Base-by-base conservation (phyloP, 306 rosid species). In the Sicyos baderoa region DNA sequence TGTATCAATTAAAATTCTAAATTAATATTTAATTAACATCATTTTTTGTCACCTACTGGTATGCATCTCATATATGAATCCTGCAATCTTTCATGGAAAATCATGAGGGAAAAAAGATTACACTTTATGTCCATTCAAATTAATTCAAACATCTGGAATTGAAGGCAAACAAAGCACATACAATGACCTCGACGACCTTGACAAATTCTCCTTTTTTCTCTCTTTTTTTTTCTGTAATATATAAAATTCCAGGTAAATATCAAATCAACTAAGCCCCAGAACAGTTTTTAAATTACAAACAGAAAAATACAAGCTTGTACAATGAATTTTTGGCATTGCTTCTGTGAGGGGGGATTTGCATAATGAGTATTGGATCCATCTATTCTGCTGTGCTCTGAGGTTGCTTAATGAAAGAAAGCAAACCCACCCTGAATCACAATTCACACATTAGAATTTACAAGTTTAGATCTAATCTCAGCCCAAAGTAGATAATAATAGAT, bases 251-350 rank as follows among this genome's bases (percentile, higher is more conserved):
- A 49, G 54, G 72, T 47, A 49, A 49, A 67, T 44, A 22, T 65
- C 54, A 63, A 67, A 67, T 67, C 57, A 25, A 29, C 45, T 16
- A 67, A 67, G 56, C 42, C 49, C 72, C 57, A 67, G 22, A 47
- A 8, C 23, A 67, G 72, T 67, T 67, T 14, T 66, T 48, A 67
- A 67, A 49, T 67, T 67, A 67, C 72, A 67, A 67, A 67, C 55
- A 49, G 56, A 48, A 67, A 66, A 67, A 67, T 67, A 67, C 72
- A 67, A 47, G 72, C 57, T 67, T 47, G 72, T 67, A 67, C 72
- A 67, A 67, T 56, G 72, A 67, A 67, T 16, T 49, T 67, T 48
- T 48, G 57, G 27, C 56, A 67, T 35, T 67, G 55, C 55, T 56
- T 67, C 44, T 14, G 40, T 15, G 16, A 40, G 9, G 54, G 35